A percentile compares a stretch with the other conserved stretches of the same genome.
These are phyloP conservation scores for Mycena haematopus DNA, from an alignment of 768 basidiomycete genomes.

Conservation along the genomic window DNA sequence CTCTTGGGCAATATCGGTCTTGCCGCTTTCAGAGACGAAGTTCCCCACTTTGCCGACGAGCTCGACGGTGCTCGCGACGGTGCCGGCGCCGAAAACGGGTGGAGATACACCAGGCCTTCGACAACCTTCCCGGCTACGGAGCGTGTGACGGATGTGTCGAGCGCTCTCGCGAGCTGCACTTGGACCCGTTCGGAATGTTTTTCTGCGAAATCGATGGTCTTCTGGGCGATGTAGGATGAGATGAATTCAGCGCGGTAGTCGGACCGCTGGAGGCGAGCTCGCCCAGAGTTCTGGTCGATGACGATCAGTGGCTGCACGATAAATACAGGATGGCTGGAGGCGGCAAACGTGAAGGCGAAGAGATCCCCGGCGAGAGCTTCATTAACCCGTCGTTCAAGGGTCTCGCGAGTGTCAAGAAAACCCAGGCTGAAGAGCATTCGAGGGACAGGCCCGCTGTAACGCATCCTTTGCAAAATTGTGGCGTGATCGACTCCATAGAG, in stretches of 20 bases:
- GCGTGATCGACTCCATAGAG: not conserved
- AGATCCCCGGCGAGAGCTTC: conserved; percentile 1
- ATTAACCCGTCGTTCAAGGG: not conserved
- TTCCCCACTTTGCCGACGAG: too few species aligned
- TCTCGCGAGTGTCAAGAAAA: too few species aligned
- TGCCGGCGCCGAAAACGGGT: not conserved
- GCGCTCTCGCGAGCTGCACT: too few species aligned
- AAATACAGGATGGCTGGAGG: not conserved
- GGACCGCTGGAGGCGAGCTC: too few species aligned
- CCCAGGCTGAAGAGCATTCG: conserved; percentile 13
- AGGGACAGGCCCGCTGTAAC: conserved; percentile 17
- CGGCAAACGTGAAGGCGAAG: conserved; percentile 5
- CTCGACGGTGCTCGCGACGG: too few species aligned
- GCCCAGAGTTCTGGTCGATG: conserved; percentile 6
- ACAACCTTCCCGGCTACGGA: conserved; percentile 13
- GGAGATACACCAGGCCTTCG: conserved; percentile 16
- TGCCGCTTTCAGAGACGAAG: too few species aligned
- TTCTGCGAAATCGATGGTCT: too few species aligned
- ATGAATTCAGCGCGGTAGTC: too few species aligned
- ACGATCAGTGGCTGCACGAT: conserved; percentile 8
- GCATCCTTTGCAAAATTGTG: not conserved
- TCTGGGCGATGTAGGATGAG: too few species aligned
- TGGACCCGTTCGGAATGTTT: too few species aligned
- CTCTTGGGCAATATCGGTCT: not conserved
- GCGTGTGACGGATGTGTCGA: too few species aligned